These are phyloP conservation scores for Mortierella antarctica DNA, from an alignment of 192 early-diverging fungal species.

Conservation along the genomic window DNA sequence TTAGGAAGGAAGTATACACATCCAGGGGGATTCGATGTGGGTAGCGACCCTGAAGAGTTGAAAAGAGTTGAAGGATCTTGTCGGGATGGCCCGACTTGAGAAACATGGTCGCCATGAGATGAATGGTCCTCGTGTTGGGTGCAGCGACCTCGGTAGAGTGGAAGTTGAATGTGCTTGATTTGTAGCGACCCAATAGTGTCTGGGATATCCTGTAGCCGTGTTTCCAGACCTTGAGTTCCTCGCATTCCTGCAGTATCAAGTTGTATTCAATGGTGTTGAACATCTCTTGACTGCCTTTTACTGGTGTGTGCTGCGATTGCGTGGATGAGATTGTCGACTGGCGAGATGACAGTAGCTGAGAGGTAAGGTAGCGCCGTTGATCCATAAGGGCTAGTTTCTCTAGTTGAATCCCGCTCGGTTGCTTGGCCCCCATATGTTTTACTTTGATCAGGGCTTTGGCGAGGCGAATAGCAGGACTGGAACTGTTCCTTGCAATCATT, in stretches of 20 bases:
- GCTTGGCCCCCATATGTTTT: conserved; percentile 1
- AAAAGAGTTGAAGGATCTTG: background rate
- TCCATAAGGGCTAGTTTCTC: conserved; percentile 6
- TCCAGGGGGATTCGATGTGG: conserved; percentile 24
- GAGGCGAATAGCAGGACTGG: conserved; percentile 1
- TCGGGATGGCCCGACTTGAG: background rate
- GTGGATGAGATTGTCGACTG: too few relatives aligned
- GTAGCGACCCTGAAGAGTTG: conserved; percentile 11
- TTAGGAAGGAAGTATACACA: conserved; percentile 11
- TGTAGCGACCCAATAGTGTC: conserved; percentile 17
- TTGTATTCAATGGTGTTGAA: conserved; percentile 31
- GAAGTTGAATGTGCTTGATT: conserved; percentile 20
- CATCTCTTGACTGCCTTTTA: background rate
- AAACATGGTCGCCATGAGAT: conserved; percentile 9
- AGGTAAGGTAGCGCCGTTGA: background rate
- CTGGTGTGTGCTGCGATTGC: background rate
- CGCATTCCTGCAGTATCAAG: conserved; percentile 16
- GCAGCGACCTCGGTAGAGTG: background rate
- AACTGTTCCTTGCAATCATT: background rate
- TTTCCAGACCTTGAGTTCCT: conserved; percentile 14
- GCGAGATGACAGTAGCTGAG: background rate
- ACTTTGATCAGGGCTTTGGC: conserved; percentile 15
- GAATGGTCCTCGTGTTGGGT: conserved; percentile 30
- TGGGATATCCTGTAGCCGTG: conserved; percentile 14
- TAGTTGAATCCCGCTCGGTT: conserved; percentile 17